Evolutionary conservation across 2,329 filamentous ascomycete species (phyloP).

Genomic region (Fonsecaea pedrosoi): DNA sequence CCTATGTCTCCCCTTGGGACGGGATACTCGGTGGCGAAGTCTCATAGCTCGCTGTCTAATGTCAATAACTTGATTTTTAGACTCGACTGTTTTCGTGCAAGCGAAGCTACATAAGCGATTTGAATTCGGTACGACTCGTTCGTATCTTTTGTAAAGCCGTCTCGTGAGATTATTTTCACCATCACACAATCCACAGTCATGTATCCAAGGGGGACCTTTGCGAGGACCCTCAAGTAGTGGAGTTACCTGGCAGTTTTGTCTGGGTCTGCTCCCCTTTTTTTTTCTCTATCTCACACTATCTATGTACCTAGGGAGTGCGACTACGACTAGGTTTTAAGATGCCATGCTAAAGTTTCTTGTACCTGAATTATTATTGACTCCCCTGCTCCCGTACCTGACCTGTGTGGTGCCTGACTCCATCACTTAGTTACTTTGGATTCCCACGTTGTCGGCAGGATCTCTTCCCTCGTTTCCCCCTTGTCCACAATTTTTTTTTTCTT

Average conservation of each 20-base stretch:
- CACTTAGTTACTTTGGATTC: neutral
- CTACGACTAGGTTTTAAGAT: neutral
- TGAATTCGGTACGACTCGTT: neutral
- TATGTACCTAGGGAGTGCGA: too few species aligned
- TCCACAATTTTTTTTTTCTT: neutral
- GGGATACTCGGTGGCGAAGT: neutral
- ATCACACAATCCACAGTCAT: too few species aligned
- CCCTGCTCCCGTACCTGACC: neutral
- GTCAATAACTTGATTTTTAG: neutral
- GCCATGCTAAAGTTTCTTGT: neutral
- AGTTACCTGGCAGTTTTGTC: neutral
- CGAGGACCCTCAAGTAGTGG: neutral
- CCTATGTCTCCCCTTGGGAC: too few species aligned
- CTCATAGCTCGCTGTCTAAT: neutral
- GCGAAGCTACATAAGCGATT: neutral
- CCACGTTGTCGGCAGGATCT: conserved; percentile 4
- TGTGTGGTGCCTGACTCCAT: neutral
- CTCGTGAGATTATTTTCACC: too few species aligned
- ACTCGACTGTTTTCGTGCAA: neutral
- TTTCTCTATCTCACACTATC: neutral
- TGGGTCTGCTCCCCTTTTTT: neutral
- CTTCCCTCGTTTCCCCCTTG: neutral
- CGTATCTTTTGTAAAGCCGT: neutral
- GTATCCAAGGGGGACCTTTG: too few species aligned
- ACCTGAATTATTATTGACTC: too few species aligned